Evolutionary conservation across 768 basidiomycete species (phyloP).

Genomic region (Tylopilus felleus): DNA sequence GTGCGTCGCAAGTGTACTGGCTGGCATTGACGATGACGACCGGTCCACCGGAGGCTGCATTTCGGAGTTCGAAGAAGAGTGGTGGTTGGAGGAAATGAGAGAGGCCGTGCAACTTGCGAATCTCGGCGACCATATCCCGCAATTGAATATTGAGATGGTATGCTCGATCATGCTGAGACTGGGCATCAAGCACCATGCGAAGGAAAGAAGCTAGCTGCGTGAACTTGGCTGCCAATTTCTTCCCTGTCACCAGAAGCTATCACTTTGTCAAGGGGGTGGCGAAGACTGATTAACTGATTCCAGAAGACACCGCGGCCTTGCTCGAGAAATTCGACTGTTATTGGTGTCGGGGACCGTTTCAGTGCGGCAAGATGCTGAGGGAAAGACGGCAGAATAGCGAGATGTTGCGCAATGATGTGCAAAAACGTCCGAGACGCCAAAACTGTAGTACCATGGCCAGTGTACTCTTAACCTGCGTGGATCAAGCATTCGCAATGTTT

Average conservation of each 20-base stretch:
- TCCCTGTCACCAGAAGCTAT: background rate
- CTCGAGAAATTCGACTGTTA: slow-evolving; percentile 31
- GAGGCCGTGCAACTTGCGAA: slow-evolving; percentile 21
- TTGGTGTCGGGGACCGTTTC: background rate
- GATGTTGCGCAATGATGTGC: too few species aligned
- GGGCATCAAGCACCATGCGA: background rate
- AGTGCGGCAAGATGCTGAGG: background rate
- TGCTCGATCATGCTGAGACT: background rate
- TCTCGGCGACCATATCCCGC: slow-evolving; percentile 7
- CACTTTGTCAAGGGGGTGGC: slow-evolving; percentile 6
- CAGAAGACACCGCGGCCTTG: slow-evolving; percentile 24
- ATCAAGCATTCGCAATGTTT: too few species aligned
- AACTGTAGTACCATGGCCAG: too few species aligned
- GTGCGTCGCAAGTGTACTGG: slow-evolving; percentile 30
- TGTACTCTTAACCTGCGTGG: too few species aligned
- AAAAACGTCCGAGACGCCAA: too few species aligned
- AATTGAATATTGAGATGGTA: background rate
- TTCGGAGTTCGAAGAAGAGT: slow-evolving; percentile 12
- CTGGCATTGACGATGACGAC: slow-evolving; percentile 35
- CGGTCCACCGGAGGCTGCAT: slow-evolving; percentile 23
- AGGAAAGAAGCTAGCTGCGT: background rate
- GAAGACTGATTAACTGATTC: slow-evolving; percentile 18
- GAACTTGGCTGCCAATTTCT: background rate
- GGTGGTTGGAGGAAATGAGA: slow-evolving; percentile 28
- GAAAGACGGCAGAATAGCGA: background rate